Conservation (phyloP, 2,329 filamentous ascomycete genomes). For the Chaetomium globosum region DNA sequence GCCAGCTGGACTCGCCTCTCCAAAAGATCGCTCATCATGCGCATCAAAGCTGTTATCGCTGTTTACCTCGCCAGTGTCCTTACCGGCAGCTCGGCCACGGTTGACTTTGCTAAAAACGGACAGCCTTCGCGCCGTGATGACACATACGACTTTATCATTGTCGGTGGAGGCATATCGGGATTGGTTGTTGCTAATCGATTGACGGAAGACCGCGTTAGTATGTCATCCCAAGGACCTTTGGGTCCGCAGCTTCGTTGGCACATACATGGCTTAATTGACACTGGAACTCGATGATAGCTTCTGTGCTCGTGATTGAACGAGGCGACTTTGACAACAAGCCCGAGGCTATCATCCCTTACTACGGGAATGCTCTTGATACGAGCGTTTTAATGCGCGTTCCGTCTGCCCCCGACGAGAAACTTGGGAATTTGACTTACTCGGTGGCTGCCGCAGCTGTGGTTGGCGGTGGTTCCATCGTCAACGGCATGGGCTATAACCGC, state of each 20-base stretch:
- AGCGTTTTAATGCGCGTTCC: conserved; percentile 19
- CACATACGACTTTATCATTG: conserved; percentile 43
- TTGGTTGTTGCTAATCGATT: conserved; percentile 53
- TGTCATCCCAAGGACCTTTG: conserved; percentile 44
- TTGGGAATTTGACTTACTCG: conserved; percentile 41
- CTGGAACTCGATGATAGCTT: conserved; percentile 9
- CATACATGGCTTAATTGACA: neutral
- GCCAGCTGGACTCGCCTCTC: too few species aligned
- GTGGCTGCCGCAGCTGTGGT: conserved; percentile 53
- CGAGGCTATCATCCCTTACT: conserved; percentile 28
- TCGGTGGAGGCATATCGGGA: conserved; percentile 59
- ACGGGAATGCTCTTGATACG: conserved; percentile 19
- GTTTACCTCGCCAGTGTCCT: too few species aligned
- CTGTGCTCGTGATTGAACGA: conserved; percentile 36
- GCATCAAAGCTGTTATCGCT: too few species aligned
- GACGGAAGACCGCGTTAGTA: conserved; percentile 41
- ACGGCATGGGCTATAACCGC: conserved; percentile 57
- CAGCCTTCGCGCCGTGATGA: too few species aligned
- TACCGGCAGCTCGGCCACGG: too few species aligned
- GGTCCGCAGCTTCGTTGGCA: conserved; percentile 25
- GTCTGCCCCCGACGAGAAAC: conserved; percentile 41
- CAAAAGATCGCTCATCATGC: too few species aligned
- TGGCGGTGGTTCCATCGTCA: conserved; percentile 63
- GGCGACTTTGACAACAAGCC: conserved; percentile 34
- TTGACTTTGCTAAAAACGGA: too few species aligned